These are phyloP conservation scores for Suillus brevipes DNA, from an alignment of 768 basidiomycete genomes.

Conservation along the genomic window DNA sequence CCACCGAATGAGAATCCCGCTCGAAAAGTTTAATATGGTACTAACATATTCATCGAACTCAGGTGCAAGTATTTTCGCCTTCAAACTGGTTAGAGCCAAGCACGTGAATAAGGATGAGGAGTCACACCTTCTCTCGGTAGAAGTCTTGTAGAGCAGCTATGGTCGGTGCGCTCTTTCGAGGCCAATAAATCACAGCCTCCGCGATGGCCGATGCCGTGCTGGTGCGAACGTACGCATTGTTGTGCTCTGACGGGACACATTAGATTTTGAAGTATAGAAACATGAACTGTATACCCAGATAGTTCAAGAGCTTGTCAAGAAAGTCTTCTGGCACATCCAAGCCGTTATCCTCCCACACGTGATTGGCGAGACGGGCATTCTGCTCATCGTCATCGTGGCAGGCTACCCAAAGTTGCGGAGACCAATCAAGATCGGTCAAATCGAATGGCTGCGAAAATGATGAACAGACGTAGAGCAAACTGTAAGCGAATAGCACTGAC, in stretches of 20 bases:
- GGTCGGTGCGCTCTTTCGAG: constrained; percentile 49
- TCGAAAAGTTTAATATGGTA: constrained; percentile 8
- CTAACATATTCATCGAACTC: constrained; percentile 92
- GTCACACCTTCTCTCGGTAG: constrained; percentile 78
- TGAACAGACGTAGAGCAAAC: constrained; percentile 3
- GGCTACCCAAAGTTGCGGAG: constrained; percentile 82
- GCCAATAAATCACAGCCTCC: constrained; percentile 73
- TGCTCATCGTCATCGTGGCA: constrained; percentile 90
- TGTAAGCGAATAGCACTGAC: constrained; percentile 38
- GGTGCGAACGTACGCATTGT: constrained; percentile 76
- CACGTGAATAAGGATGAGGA: neutral
- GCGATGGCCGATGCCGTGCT: constrained; percentile 73
- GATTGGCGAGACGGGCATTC: constrained; percentile 76
- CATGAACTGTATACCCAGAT: constrained; percentile 57
- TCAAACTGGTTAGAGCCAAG: constrained; percentile 1
- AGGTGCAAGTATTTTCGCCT: constrained; percentile 86
- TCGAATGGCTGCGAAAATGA: constrained; percentile 72
- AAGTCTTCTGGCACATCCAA: constrained; percentile 75
- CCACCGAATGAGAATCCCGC: constrained; percentile 7
- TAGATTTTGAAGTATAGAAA: neutral
- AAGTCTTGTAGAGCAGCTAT: constrained; percentile 60
- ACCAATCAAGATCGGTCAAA: constrained; percentile 93
- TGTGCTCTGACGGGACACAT: constrained; percentile 55
- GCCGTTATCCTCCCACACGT: constrained; percentile 95
- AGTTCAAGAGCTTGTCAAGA: constrained; percentile 55